phyloP scores from a whole-genome alignment of 1,284 basidiomycete species.

The Uromyces viciae-fabae region DNA sequence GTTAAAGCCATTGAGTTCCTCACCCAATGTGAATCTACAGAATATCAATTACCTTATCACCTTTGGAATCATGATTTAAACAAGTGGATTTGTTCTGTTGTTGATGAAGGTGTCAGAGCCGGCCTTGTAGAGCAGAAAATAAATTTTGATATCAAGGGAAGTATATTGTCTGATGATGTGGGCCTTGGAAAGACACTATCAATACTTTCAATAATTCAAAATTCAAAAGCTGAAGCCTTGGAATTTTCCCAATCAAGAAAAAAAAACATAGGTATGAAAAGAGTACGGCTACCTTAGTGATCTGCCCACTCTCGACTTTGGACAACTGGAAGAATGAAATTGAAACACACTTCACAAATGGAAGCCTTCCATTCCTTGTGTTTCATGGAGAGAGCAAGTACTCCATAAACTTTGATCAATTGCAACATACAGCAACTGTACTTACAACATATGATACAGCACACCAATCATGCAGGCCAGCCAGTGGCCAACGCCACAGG shows the following conservation, averaged over 20 bases:
- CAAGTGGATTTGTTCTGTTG: neutral
- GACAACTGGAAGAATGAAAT: slow-evolving; percentile 12
- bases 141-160: neutral
- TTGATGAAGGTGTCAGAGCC: neutral
- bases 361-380: neutral
- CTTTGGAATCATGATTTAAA: neutral
- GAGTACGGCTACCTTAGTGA: neutral
- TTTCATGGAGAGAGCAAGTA: slow-evolving; percentile 2
- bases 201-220: neutral
- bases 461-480: neutral
- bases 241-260: neutral
- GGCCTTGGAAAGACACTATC: neutral
- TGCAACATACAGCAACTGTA: neutral
- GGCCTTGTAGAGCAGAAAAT: neutral
- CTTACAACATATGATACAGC: neutral
- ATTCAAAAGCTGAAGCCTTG: neutral
- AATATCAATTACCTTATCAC: neutral
- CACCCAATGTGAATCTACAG: neutral
- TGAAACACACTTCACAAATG: neutral
- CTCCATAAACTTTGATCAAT: neutral
- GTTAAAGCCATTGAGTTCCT: neutral
- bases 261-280: neutral
- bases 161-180: neutral
- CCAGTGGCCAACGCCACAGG: neutral
- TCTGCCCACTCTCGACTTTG: neutral